Conservation (phyloP, 106 monocot species). For the Dendrobium officinale region DNA sequence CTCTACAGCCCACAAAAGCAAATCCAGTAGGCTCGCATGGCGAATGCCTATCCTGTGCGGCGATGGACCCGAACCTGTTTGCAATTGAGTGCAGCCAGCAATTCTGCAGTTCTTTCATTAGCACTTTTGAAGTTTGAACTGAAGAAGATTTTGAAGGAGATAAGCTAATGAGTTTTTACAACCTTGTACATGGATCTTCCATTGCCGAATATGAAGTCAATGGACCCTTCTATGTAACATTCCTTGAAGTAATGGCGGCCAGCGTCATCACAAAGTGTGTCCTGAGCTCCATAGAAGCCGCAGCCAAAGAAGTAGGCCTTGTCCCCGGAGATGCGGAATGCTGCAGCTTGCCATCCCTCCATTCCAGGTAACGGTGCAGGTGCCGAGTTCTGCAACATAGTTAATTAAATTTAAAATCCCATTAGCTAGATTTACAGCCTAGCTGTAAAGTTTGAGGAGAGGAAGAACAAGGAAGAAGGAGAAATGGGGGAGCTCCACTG, state of each 20-base stretch:
- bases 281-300: conserved; percentile 94
- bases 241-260: conserved; percentile 97
- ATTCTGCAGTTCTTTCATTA: conserved; percentile 18
- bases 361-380: conserved; percentile 84
- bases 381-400: conserved; percentile 63
- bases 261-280: conserved; percentile 86
- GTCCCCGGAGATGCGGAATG: conserved; percentile 91
- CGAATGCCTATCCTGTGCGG: conserved; percentile 62
- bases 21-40: conserved; percentile 78
- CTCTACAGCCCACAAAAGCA: conserved; percentile 74
- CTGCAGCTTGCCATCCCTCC: conserved; percentile 93
- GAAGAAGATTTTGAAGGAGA: background rate
- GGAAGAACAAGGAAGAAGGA: background rate
- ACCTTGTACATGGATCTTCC: conserved; percentile 95
- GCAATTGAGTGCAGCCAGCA: conserved; percentile 91
- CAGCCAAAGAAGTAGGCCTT: conserved; percentile 89
- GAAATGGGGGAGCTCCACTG: background rate
- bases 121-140: background rate
- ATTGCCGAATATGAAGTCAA: conserved; percentile 97
- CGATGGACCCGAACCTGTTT: conserved; percentile 71
- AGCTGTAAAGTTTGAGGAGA: background rate
- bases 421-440: background rate
- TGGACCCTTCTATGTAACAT: conserved; percentile 91
- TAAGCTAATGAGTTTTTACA: background rate
- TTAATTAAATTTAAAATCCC: background rate